phyloP scores from a whole-genome alignment of 306 rosid species.

The Casuarina equisetifolia region DNA sequence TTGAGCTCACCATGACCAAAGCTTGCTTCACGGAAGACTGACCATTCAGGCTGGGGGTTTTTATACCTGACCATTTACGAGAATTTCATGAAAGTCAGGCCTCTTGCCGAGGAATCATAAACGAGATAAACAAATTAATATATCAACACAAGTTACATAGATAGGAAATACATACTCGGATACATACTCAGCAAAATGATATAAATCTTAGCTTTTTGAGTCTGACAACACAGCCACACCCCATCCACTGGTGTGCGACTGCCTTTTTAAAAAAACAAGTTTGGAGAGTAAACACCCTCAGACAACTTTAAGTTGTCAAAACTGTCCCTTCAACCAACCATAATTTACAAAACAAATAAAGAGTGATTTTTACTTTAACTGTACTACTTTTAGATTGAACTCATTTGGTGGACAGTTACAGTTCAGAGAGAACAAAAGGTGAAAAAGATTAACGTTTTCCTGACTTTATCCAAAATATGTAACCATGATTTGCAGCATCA shows the following conservation, averaged over 20 bases:
- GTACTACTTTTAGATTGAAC: background rate
- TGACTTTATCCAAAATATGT: background rate
- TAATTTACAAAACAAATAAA: background rate
- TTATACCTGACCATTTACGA: slow-evolving; percentile 50
- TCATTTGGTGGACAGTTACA: background rate
- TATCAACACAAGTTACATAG: background rate
- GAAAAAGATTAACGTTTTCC: background rate
- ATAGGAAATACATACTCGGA: background rate
- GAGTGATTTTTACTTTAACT: background rate
- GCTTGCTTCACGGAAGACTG: slow-evolving; percentile 85
- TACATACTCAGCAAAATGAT: background rate
- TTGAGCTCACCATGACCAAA: slow-evolving; percentile 89
- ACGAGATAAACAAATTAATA: background rate
- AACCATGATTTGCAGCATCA: background rate
- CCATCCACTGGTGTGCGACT: no score
- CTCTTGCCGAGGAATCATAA: background rate
- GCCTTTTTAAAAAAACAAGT: background rate
- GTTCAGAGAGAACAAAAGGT: background rate
- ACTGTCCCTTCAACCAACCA: background rate
- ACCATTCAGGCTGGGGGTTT: slow-evolving; percentile 82
- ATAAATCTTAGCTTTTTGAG: background rate
- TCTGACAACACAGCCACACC: background rate
- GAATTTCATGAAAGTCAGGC: background rate
- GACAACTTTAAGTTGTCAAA: background rate
- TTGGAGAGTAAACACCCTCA: background rate